Evolutionary conservation across 345 rosid genomes (phyloP).

Genomic region (Syzygium grande): DNA sequence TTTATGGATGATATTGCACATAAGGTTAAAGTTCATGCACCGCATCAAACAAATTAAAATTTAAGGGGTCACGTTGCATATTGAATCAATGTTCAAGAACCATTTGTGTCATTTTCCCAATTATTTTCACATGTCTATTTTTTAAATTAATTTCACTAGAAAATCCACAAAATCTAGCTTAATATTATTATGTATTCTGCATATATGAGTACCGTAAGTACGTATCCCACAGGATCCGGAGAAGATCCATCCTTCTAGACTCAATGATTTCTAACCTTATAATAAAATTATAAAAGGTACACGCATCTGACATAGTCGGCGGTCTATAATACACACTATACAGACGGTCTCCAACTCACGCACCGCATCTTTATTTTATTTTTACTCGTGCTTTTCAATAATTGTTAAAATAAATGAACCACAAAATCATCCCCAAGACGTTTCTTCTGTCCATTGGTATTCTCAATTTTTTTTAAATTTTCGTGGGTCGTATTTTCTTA

Average conservation of each 20-base stretch:
- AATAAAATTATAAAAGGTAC: background rate
- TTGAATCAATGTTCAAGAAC: too few relatives aligned
- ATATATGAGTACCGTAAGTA: background rate
- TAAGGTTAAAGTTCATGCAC: too few relatives aligned
- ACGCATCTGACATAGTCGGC: background rate
- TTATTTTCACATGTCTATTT: background rate
- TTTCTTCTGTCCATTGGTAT: background rate
- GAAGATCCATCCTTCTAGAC: background rate
- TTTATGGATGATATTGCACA: too few relatives aligned
- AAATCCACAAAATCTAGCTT: background rate
- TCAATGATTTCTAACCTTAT: background rate
- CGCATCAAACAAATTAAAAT: too few relatives aligned
- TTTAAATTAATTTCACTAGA: background rate
- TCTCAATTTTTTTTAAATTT: background rate
- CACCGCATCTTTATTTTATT: background rate
- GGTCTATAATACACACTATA: background rate
- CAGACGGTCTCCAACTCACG: background rate
- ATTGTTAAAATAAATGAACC: background rate
- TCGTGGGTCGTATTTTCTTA: background rate
- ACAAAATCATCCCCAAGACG: background rate
- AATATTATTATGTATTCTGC: background rate
- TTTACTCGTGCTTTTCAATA: background rate
- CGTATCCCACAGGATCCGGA: background rate
- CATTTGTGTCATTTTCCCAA: too few relatives aligned
- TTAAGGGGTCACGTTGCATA: too few relatives aligned